Conservation (phyloP, 371 early-diverging fungal species). For the Entomophthora muscae region DNA sequence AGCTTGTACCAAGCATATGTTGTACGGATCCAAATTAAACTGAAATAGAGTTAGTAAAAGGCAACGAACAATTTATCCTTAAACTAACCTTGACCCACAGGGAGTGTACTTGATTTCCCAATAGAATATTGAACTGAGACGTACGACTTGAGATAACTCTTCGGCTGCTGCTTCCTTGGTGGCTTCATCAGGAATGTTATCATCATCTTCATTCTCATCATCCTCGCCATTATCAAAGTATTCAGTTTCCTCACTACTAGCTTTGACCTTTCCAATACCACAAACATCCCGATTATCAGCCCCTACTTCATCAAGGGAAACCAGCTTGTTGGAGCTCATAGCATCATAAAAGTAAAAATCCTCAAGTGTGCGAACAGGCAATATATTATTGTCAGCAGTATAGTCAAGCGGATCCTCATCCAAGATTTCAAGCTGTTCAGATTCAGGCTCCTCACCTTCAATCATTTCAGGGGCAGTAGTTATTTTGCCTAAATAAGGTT, state of each 20-base stretch:
- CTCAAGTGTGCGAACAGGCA: constrained; percentile 21
- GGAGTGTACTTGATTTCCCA: constrained; percentile 18
- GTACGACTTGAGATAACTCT: constrained; percentile 10
- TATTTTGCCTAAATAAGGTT: background rate
- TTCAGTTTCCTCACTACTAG: constrained; percentile 10
- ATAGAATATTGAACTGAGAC: constrained; percentile 21
- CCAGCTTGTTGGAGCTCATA: constrained; percentile 13
- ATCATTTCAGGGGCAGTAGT: background rate
- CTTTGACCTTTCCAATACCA: constrained; percentile 17
- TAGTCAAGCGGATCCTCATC: constrained; percentile 21
- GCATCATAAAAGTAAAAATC: constrained; percentile 24
- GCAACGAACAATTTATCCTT: background rate
- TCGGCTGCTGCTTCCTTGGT: background rate
- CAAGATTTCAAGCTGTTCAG: constrained; percentile 20
- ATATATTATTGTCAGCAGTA: constrained; percentile 12
- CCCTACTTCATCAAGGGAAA: constrained; percentile 19
- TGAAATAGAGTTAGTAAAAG: too few relatives aligned
- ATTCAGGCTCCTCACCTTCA: constrained; percentile 18
- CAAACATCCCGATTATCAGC: constrained; percentile 19
- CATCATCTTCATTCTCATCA: constrained; percentile 15
- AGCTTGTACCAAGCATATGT: constrained; percentile 28
- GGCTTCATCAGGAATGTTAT: constrained; percentile 15
- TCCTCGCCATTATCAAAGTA: constrained; percentile 10
- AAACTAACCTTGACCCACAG: constrained; percentile 13
- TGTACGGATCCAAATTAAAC: constrained; percentile 27